These are phyloP conservation scores for Miamiensis avidus DNA, from an alignment of 169 alveolate species.

Conservation along the genomic window DNA sequence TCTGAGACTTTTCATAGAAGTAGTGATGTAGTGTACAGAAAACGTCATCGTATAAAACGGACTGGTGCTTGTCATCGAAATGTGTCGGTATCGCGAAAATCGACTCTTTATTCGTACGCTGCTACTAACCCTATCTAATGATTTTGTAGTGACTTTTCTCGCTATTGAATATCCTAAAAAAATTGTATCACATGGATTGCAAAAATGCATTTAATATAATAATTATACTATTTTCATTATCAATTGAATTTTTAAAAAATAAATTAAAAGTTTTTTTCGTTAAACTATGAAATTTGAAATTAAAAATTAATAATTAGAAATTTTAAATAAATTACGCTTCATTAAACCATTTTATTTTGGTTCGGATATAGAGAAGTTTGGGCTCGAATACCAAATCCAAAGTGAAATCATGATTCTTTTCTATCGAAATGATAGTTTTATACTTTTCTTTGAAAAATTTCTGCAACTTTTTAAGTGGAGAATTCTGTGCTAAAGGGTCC, in stretches of 20 bases:
- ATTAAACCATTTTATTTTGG: neutral
- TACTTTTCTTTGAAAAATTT: neutral
- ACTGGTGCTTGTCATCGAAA: neutral
- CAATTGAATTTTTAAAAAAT: too few species aligned
- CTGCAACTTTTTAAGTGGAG: neutral
- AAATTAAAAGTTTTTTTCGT: too few species aligned
- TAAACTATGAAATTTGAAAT: too few species aligned
- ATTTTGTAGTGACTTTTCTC: too few species aligned
- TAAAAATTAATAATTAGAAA: too few species aligned
- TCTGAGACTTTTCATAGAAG: too few species aligned
- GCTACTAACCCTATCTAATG: neutral
- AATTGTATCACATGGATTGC: too few species aligned
- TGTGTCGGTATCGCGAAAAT: neutral
- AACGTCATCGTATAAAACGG: neutral
- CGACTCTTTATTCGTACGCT: neutral
- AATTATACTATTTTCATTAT: too few species aligned
- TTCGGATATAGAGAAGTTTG: neutral
- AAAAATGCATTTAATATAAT: too few species aligned
- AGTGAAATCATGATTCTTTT: too few species aligned
- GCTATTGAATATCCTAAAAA: too few species aligned
- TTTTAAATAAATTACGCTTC: neutral
- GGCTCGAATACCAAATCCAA: neutral
- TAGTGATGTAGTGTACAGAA: neutral
- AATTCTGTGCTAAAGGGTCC: neutral
- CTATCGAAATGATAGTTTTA: neutral